Evolutionary conservation across 2,329 filamentous ascomycete genomes (phyloP).

Genomic region (Aureobasidium vineae): DNA sequence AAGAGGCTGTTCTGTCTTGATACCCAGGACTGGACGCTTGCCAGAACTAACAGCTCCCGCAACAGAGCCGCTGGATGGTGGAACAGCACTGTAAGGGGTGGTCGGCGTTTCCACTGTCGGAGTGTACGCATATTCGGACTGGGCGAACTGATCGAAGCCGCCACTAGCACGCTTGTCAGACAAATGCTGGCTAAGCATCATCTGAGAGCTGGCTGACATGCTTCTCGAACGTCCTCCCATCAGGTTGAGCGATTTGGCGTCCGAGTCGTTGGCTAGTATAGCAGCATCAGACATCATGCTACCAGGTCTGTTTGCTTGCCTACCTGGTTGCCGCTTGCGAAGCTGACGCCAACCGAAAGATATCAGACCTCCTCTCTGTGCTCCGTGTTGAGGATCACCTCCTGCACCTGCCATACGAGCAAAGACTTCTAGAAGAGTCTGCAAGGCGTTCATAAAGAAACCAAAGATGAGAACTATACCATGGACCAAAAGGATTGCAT

Average conservation of each 20-base stretch:
- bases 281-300: slow-evolving; percentile 80
- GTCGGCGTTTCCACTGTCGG: slow-evolving; percentile 65
- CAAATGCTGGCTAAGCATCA: slow-evolving; percentile 56
- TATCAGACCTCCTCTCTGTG: slow-evolving; percentile 63
- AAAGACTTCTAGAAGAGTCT: slow-evolving; percentile 85
- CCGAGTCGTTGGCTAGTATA: slow-evolving; percentile 70
- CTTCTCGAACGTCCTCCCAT: slow-evolving; percentile 57
- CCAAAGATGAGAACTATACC: slow-evolving; percentile 81
- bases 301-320: slow-evolving; percentile 61
- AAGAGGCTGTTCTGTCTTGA: slow-evolving; percentile 32
- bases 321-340: slow-evolving; percentile 58
- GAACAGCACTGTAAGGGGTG: slow-evolving; percentile 69
- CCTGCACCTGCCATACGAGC: slow-evolving; percentile 81
- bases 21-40: slow-evolving; percentile 50
- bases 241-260: slow-evolving; percentile 59
- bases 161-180: slow-evolving; percentile 40
- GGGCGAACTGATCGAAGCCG: slow-evolving; percentile 54
- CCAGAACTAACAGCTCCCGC: slow-evolving; percentile 41
- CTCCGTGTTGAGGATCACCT: slow-evolving; percentile 55
- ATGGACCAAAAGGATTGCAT: slow-evolving; percentile 83
- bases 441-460: slow-evolving; percentile 88
- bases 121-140: slow-evolving; percentile 48
- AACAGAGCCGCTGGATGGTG: slow-evolving; percentile 45
- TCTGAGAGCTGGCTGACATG: slow-evolving; percentile 60
- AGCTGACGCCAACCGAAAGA: slow-evolving; percentile 86